These are phyloP conservation scores for Monosporascus sp. DNA, from an alignment of 2,329 filamentous ascomycete species.

Conservation along the genomic window DNA sequence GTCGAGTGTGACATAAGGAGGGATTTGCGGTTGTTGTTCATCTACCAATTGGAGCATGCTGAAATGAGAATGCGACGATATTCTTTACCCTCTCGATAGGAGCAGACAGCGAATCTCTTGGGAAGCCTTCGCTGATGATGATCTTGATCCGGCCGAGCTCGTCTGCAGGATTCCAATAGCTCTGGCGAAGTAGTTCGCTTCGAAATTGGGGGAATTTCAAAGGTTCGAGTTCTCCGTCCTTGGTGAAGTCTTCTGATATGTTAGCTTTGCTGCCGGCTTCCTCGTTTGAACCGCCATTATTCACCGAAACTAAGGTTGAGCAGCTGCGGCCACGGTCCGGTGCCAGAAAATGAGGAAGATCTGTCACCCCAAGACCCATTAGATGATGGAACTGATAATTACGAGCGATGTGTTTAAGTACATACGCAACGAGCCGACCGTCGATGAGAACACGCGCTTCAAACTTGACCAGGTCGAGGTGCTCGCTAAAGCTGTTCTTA, in stretches of 20 bases:
- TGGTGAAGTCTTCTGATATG: slow-evolving; percentile 40
- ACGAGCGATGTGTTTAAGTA: slow-evolving; percentile 3
- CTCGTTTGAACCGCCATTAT: no score
- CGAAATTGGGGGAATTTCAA: slow-evolving; percentile 72
- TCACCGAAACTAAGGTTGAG: slow-evolving; percentile 41
- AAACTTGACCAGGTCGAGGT: slow-evolving; percentile 53
- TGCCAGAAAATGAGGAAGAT: slow-evolving; percentile 49
- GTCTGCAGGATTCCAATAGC: slow-evolving; percentile 67
- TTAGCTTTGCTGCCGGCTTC: slow-evolving; percentile 15
- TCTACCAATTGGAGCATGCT: slow-evolving; percentile 74
- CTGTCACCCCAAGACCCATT: slow-evolving; percentile 29
- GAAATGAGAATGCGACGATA: slow-evolving; percentile 74
- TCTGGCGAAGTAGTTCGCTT: slow-evolving; percentile 62
- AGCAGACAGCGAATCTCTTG: slow-evolving; percentile 43
- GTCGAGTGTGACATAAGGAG: background rate
- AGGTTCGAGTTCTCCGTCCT: slow-evolving; percentile 53
- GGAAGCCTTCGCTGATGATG: slow-evolving; percentile 68
- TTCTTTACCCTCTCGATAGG: slow-evolving; percentile 67
- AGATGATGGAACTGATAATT: background rate
- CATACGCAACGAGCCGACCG: slow-evolving; percentile 58
- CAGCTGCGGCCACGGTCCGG: slow-evolving; percentile 46
- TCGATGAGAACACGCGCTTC: slow-evolving; percentile 67
- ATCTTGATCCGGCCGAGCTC: slow-evolving; percentile 71
- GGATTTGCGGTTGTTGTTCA: slow-evolving; percentile 5
- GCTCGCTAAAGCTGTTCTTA: slow-evolving; percentile 47